Conservation (phyloP, 805 yeast species). For the Spathaspora hagerdaliae region DNA sequence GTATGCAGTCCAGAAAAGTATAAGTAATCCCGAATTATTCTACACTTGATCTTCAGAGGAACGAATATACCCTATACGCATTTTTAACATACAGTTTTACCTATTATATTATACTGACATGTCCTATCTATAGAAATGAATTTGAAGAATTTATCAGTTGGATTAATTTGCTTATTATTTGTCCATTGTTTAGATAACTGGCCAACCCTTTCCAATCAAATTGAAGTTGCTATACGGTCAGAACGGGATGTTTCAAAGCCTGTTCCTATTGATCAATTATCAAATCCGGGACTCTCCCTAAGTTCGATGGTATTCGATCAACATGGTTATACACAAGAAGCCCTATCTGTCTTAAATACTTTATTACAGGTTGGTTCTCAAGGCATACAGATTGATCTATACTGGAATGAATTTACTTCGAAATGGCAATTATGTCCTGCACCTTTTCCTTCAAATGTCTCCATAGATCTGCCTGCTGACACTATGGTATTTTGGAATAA, state of each 20-base stretch:
- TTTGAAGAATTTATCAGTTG: too few species aligned
- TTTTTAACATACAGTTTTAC: too few species aligned
- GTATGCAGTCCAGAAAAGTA: too few species aligned
- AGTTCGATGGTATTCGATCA: slow-evolving; percentile 23
- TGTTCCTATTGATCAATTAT: slow-evolving; percentile 31
- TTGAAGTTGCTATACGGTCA: slow-evolving; percentile 20
- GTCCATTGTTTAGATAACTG: slow-evolving; percentile 1
- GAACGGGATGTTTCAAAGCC: slow-evolving; percentile 32
- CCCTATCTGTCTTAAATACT: slow-evolving; percentile 13
- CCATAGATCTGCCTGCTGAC: slow-evolving; percentile 9
- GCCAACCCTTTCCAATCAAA: neutral
- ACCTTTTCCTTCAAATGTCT: slow-evolving; percentile 27
- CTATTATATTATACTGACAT: too few species aligned
- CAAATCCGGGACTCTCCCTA: slow-evolving; percentile 29
- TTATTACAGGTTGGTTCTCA: slow-evolving; percentile 45
- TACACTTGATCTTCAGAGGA: too few species aligned
- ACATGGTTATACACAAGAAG: slow-evolving; percentile 21
- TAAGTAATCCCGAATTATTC: too few species aligned
- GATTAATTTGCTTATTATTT: neutral
- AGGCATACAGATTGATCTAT: slow-evolving; percentile 49
- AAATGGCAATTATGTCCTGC: slow-evolving; percentile 57
- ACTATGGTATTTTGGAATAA: slow-evolving; percentile 24
- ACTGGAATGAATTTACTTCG: slow-evolving; percentile 44
- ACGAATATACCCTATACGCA: too few species aligned
- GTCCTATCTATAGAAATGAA: too few species aligned